Evolutionary conservation across 1,284 basidiomycete genomes (phyloP).

Genomic region (Sparassis latifolia): DNA sequence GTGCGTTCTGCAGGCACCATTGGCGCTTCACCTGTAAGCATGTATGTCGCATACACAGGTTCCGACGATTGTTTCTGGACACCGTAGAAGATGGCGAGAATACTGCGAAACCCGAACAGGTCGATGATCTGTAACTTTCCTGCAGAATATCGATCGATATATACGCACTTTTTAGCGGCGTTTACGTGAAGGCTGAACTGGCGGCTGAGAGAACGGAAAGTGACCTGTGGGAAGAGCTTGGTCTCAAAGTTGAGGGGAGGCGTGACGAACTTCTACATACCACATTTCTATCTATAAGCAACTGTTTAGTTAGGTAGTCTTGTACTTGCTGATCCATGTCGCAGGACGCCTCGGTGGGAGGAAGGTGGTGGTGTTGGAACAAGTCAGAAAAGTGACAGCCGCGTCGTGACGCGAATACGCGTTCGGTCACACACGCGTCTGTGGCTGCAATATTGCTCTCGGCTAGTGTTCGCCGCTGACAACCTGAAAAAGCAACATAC

Average conservation of each 20-base stretch:
- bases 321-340: conserved; percentile 40
- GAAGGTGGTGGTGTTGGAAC: not conserved
- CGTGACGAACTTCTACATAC: conserved; percentile 32
- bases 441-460: conserved; percentile 6
- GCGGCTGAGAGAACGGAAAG: conserved; percentile 66
- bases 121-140: not conserved
- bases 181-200: conserved; percentile 65
- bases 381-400: not conserved
- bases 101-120: conserved; percentile 33
- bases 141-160: not conserved
- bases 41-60: conserved; percentile 55
- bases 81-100: conserved; percentile 51
- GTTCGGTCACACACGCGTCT: conserved; percentile 8
- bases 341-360: not conserved
- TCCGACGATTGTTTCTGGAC: conserved; percentile 33
- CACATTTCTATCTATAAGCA: conserved; percentile 55
- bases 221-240: conserved; percentile 42
- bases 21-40: conserved; percentile 48
- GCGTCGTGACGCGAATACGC: not conserved
- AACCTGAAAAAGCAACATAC: no score
- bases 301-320: conserved; percentile 58
- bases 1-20: conserved; percentile 7
- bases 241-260: not conserved
- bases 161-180: conserved; percentile 59
- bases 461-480: no score